A percentile compares a stretch with the other conserved stretches of the same genome.
Conservation (phyloP, 768 basidiomycete species). For the Cyathus striatus region DNA sequence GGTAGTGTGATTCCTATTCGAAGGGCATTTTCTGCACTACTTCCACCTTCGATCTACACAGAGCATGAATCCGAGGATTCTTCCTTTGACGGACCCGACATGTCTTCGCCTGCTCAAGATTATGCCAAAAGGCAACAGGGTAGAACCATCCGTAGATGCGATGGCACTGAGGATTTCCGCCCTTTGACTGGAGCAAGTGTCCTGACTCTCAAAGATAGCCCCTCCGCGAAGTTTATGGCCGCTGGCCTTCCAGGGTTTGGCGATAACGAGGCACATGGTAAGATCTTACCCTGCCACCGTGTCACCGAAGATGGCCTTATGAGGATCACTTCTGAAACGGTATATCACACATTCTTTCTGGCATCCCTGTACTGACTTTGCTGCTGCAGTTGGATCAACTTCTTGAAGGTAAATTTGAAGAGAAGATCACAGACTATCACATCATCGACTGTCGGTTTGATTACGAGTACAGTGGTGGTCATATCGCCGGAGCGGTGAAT, state of each 20-base stretch:
- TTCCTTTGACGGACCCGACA: constrained; percentile 63
- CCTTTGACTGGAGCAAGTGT: constrained; percentile 68
- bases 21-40: constrained; percentile 73
- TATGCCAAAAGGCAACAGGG: constrained; percentile 75
- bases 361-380: constrained; percentile 9
- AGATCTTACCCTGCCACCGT: constrained; percentile 89
- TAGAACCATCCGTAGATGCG: constrained; percentile 73
- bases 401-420: constrained; percentile 67
- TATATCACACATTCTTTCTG: constrained; percentile 21
- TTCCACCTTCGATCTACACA: constrained; percentile 54
- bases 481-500: constrained; percentile 88
- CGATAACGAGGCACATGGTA: constrained; percentile 89
- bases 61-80: constrained; percentile 43
- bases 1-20: constrained; percentile 46
- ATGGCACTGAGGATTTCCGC: constrained; percentile 78
- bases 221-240: constrained; percentile 48
- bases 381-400: constrained; percentile 66
- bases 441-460: constrained; percentile 97
- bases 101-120: constrained; percentile 79
- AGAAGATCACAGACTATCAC: constrained; percentile 62
- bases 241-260: constrained; percentile 82
- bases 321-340: constrained; percentile 78
- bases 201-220: constrained; percentile 48
- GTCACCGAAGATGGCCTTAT: constrained; percentile 95
- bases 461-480: constrained; percentile 93